Evolutionary conservation across 1,284 basidiomycete genomes (phyloP).

Genomic region (Mycena citricolor): DNA sequence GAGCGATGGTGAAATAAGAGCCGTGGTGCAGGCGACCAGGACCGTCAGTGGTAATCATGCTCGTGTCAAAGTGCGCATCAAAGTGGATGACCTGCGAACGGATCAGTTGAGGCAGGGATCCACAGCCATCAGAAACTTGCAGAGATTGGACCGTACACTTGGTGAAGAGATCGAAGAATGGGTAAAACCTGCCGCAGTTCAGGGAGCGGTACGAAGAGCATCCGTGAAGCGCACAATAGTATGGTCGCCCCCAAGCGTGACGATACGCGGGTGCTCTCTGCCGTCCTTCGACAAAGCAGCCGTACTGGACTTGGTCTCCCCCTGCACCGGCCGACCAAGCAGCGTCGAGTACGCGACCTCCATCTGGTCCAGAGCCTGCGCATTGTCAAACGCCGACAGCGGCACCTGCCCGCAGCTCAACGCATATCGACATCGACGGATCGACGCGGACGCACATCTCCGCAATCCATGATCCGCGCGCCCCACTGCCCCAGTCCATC

Average conservation of each 20-base stretch:
- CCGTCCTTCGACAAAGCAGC: constrained; percentile 46
- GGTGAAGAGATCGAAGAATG: constrained; percentile 57
- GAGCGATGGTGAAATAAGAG: constrained; percentile 60
- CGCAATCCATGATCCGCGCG: constrained; percentile 58
- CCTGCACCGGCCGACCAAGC: constrained; percentile 45
- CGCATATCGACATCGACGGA: constrained; percentile 11
- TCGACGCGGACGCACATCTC: constrained; percentile 45
- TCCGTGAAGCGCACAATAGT: constrained; percentile 41
- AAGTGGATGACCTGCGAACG: constrained; percentile 54
- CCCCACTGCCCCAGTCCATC: constrained; percentile 38
- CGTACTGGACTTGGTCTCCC: constrained; percentile 24
- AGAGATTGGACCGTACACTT: constrained; percentile 60
- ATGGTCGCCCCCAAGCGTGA: constrained; percentile 66
- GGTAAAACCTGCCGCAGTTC: constrained; percentile 38
- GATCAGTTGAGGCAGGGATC: constrained; percentile 39
- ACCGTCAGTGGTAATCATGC: not conserved
- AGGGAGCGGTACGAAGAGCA: not conserved
- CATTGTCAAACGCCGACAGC: constrained; percentile 55
- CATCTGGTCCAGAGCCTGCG: constrained; percentile 62
- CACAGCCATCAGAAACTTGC: constrained; percentile 3
- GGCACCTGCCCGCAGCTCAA: constrained; percentile 43
- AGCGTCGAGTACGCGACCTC: constrained; percentile 59
- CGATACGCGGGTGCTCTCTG: constrained; percentile 53
- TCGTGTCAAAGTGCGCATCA: constrained; percentile 51
- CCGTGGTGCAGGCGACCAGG: constrained; percentile 58